Evolutionary conservation across 495 filamentous ascomycete species (phyloP), one percentile per base, ranked within the genome.

Genomic region (Podospora pseudoanserina): DNA sequence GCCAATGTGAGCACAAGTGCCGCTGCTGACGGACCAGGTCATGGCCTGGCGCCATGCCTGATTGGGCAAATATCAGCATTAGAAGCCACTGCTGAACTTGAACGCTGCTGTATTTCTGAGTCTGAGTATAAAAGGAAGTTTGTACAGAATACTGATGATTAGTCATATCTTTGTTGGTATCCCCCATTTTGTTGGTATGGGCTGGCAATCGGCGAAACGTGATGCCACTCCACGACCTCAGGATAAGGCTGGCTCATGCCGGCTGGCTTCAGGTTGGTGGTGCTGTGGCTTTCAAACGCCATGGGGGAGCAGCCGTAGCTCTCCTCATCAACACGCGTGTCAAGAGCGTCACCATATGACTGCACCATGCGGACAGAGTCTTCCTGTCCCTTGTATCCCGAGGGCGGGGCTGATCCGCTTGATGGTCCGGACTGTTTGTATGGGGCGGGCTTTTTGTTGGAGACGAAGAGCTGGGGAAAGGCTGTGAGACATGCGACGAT

Each of bases 401-500:
- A 18, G n/a, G 9, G 55, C 18, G 55, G 55, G 5, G 7, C 15
- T 49, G 39, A 49, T 49, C 39, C 6, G n/a, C 23, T 58, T 19
- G 55, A 58, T 19, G 55, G 55, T 6, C 55, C 55, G n/a, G 23
- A 58, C 3, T 58, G 15, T 26, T 20, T 19, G 3, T 58, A 58
- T 3, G 18, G 9, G 0, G 23, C 11, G 1, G 55, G 55, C 4
- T 32, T 63, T 6, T 44, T 63, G 16, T 27, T 39, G 15, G 61
- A 63, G 4, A 63, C 32, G n/a, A 63, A 63, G 5, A 63, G 61
- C n/a, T 63, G 61, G 4, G 61, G 61, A 13, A 63, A 63, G 15
- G 61, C 28, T 5, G 61, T 32, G 32, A 63, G 61, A 5, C 61
- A 63, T 5, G 61, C 28, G 2, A 63, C 30, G 18, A 63, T 63